A percentile compares a stretch with the other conserved stretches of the same genome.
Conservation (phyloP, 2,329 filamentous ascomycete genomes). For the Neoascochyta sp. region DNA sequence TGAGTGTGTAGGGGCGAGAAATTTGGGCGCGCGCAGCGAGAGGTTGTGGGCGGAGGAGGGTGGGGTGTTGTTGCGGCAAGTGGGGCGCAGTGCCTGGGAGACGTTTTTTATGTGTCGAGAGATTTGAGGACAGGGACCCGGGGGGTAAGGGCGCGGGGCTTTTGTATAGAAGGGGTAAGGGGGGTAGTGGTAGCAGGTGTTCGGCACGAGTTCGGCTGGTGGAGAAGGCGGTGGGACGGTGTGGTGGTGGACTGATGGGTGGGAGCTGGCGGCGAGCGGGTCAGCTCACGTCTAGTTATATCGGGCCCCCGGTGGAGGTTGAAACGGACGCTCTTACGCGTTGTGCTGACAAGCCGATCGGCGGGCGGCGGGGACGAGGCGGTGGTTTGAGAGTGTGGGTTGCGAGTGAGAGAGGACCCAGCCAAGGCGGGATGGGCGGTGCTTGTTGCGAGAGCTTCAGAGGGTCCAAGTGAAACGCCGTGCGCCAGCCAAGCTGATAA, state of each 20-base stretch:
- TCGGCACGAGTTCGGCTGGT: constrained; percentile 12
- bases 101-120: constrained; percentile 9
- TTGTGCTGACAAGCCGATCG: constrained; percentile 8
- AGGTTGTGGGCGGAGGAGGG: constrained; percentile 5
- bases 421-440: constrained; percentile 10
- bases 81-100: constrained; percentile 8
- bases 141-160: constrained; percentile 1
- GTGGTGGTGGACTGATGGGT: constrained; percentile 7
- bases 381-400: too few species aligned
- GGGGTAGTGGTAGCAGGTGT: constrained; percentile 3
- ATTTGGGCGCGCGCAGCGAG: constrained; percentile 7
- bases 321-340: constrained; percentile 10
- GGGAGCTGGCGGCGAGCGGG: constrained; percentile 8
- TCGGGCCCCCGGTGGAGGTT: constrained; percentile 8
- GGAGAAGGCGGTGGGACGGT: constrained; percentile 8
- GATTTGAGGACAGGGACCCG: constrained; percentile 6
- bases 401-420: too few species aligned
- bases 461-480: constrained; percentile 19
- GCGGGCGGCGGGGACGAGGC: constrained; percentile 10
- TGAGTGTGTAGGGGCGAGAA: constrained; percentile 8
- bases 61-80: constrained; percentile 5
- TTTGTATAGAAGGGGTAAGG: constrained; percentile 5
- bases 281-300: constrained; percentile 7
- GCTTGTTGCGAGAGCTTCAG: constrained; percentile 9
- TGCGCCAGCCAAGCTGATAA: constrained; percentile 16